Percentiles rank a stretch among this genome's conserved stretches.
These are phyloP conservation scores for Thalassia testudinum DNA, from an alignment of 116 monocot genomes.

Conservation along the genomic window DNA sequence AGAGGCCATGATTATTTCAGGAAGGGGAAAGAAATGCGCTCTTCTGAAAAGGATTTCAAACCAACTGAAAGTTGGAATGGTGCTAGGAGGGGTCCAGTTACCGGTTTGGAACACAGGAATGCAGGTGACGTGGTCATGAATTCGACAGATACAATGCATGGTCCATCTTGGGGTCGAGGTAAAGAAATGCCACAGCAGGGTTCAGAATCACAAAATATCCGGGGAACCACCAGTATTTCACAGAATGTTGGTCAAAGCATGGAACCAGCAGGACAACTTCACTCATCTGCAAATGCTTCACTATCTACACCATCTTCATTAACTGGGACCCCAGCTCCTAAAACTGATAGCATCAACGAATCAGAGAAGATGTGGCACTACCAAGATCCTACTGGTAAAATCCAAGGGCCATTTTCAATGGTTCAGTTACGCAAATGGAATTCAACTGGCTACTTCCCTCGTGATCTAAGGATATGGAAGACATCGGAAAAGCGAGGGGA, in stretches of 20 bases:
- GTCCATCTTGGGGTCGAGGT: conserved; percentile 9
- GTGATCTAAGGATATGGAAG: conserved; percentile 65
- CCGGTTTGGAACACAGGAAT: conserved; percentile 22
- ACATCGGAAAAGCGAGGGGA: conserved; percentile 63
- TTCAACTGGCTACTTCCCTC: conserved; percentile 71
- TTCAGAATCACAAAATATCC: conserved; percentile 11
- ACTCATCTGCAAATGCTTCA: conserved; percentile 9
- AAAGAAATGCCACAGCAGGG: conserved; percentile 4
- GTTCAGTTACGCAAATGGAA: conserved; percentile 84
- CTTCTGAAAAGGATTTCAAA: conserved; percentile 8
- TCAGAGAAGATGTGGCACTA: conserved; percentile 91
- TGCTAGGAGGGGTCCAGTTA: conserved; percentile 14
- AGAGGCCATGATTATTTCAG: conserved; percentile 7
- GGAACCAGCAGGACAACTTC: conserved; percentile 7
- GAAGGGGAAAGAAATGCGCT: conserved; percentile 30
- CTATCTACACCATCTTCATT: conserved; percentile 8
- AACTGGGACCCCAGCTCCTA: conserved; percentile 4
- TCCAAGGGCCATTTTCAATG: conserved; percentile 92
- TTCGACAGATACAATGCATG: conserved; percentile 7
- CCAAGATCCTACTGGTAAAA: conserved; percentile 82
- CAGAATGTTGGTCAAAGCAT: conserved; percentile 2
- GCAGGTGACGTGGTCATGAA: conserved; percentile 11
- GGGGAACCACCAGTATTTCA: conserved; percentile 4
- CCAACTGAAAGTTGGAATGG: conserved; percentile 34
- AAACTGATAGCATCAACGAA: conserved; percentile 23